Conservation (phyloP, 495 filamentous ascomycete species). For the Penicillium odoratum region DNA sequence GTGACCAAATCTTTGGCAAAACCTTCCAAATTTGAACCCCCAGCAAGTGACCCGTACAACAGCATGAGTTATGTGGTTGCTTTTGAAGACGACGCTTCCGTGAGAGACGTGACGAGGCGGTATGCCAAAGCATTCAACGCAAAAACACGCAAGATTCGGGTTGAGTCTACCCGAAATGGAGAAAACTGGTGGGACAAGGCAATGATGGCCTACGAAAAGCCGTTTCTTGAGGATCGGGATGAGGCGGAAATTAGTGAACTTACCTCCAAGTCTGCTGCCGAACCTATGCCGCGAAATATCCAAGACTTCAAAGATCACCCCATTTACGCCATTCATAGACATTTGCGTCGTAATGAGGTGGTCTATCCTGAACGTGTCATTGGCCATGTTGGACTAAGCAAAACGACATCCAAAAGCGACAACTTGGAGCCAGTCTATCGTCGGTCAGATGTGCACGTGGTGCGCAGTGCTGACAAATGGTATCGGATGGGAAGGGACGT, state of each 20-base stretch:
- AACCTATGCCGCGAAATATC: slow-evolving; percentile 88
- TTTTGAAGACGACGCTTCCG: slow-evolving; percentile 75
- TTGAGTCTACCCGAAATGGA: slow-evolving; percentile 68
- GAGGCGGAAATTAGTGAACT: slow-evolving; percentile 81
- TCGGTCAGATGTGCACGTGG: slow-evolving; percentile 72
- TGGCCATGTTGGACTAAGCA: slow-evolving; percentile 76
- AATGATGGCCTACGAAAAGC: slow-evolving; percentile 59
- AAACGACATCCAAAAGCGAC: slow-evolving; percentile 53
- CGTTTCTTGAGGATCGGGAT: slow-evolving; percentile 63
- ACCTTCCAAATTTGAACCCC: slow-evolving; percentile 76
- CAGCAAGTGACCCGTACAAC: slow-evolving; percentile 69
- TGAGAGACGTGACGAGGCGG: slow-evolving; percentile 76
- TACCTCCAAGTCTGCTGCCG: slow-evolving; percentile 62
- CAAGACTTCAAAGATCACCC: slow-evolving; percentile 94
- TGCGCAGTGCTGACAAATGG: slow-evolving; percentile 80
- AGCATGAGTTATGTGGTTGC: slow-evolving; percentile 79
- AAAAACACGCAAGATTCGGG: slow-evolving; percentile 74
- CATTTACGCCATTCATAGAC: slow-evolving; percentile 81
- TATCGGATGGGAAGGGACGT: slow-evolving; percentile 81
- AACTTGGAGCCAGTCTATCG: slow-evolving; percentile 69
- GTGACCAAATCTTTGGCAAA: slow-evolving; percentile 76
- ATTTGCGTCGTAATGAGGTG: slow-evolving; percentile 82
- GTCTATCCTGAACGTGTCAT: slow-evolving; percentile 68
- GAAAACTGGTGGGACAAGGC: slow-evolving; percentile 70
- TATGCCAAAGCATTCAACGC: slow-evolving; percentile 83